Evolutionary conservation across 768 basidiomycete genomes (phyloP), one percentile per base, ranked within the genome.

Genomic region (Auricularia auricula-judae): DNA sequence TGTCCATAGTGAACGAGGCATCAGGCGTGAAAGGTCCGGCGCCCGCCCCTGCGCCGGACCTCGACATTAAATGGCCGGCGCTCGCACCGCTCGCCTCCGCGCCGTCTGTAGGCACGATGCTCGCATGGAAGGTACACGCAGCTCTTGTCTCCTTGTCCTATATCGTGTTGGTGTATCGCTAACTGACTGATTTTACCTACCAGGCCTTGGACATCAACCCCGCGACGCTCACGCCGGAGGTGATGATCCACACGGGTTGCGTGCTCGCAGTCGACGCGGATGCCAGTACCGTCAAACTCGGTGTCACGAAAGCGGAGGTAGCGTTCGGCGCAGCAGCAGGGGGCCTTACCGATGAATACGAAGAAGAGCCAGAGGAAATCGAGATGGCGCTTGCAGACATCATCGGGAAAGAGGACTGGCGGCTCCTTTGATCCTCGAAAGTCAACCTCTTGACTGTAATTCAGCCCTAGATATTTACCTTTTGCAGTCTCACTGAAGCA

Each of bases 201-300:
- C 67, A 89, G 87, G 80, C 72, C 4, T 79, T 89, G 2, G 83
- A 77, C 0, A 79, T 89, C 61, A 82, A 87, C 67, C 82, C 82
- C 0, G 70, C 69, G 4, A 87, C 86, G 3, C 80, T 79, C 62
- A 81, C 85, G 3, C 88, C 88, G 0, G 88, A 87, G 66, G 71
- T 80, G 12, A 68, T 87, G 64, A 69, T 86, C 21, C 76, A 74
- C n/a, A 66, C 84, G 2, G 84, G 76, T 0, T 73, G 72, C 0
- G 74, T 88, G 0, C 59, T 71, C 8, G 66, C 66, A 29, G 64
- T 66, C 14, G 69, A 66, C 14, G 68, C 70, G 43, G 73, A 69
- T 12, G 54, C 70, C 23, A 58, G 72, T 4, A 61, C 67, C 0
- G 67, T 77, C 29, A 69, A 63, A 4, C 62, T 65, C 2, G 39